These are phyloP conservation scores for Fusarium luffae DNA, from an alignment of 2,329 filamentous ascomycete genomes.

Conservation along the genomic window DNA sequence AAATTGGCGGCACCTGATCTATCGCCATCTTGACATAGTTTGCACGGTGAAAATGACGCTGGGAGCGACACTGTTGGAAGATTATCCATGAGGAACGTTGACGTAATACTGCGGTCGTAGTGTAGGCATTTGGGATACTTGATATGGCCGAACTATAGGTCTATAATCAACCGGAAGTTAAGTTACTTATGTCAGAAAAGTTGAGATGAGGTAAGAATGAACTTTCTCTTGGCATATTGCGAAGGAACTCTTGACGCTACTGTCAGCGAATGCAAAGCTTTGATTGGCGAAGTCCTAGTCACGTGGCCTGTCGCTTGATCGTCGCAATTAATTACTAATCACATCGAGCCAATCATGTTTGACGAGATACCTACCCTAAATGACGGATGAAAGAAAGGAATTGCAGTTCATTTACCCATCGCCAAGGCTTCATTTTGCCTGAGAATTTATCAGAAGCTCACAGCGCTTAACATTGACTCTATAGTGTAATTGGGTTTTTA, in stretches of 20 bases:
- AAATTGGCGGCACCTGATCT: background rate
- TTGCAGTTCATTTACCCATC: too few relatives aligned
- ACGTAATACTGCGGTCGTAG: too few relatives aligned
- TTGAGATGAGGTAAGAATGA: background rate
- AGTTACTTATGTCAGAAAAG: background rate
- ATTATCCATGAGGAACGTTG: too few relatives aligned
- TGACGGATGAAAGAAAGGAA: too few relatives aligned
- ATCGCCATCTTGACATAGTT: background rate
- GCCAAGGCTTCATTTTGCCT: too few relatives aligned
- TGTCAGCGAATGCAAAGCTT: background rate
- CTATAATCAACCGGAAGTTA: background rate
- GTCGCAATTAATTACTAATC: rapidly evolving
- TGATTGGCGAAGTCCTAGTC: rapidly evolving
- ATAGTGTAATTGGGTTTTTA: too few relatives aligned
- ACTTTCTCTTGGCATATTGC: rapidly evolving
- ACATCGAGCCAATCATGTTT: rapidly evolving
- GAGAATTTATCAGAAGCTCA: too few relatives aligned
- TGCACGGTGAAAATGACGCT: rapidly evolving
- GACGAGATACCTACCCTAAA: too few relatives aligned
- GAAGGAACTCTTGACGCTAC: background rate
- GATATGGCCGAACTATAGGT: rapidly evolving
- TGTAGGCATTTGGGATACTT: background rate
- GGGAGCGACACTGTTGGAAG: rapidly evolving
- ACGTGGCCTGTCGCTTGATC: rapidly evolving
- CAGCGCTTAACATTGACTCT: too few relatives aligned